Base-by-base conservation (phyloP, 2,329 filamentous ascomycete species). In the Trichoderma koningiopsis region DNA sequence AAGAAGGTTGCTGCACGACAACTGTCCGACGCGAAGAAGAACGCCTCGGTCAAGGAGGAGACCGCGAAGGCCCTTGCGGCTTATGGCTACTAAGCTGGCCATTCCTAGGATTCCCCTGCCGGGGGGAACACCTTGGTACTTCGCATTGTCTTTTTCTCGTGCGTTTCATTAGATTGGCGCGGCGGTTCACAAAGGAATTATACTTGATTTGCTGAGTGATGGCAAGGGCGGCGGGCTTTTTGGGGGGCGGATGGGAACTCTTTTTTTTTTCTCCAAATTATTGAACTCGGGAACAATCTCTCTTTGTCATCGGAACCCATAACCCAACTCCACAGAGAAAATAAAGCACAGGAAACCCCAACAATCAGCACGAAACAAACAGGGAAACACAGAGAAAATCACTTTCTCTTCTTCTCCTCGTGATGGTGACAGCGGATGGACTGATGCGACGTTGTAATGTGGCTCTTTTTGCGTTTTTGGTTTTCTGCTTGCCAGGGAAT, bases 1-100 rank as follows among this genome's bases (percentile, higher is more conserved):
- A 99, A 98, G 96, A 97, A 96, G 93, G 89, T 93, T 77, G 92
- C 92, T 78, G 89, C 91, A 83, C 92, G 92, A 89, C 93, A 96
- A 87, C 86, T 97, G 78, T 87, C 90, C 77, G 92, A 97, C 82
- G 94, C 95, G 79, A 92, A 97, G 91, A 95, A 95, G 91, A 92
- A 87, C 83, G 93, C 94, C 77, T 90, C 89, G 82, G 89, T 95
- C 83, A 91, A 95, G 86, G 86, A 88, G 82, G 94, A 96, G 89
- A 93, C 91, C 83, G 89, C 91, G 85, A 87, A 91, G 87, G 91
- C 96, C 85, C 91, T 98, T 82, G 92, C 92, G 85, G 86, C 90
- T 80, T 93, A 88, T 86, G 95, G 94, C 83, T 97, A 97, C 90
- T 98, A 97, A 83, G 75, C 55, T 75, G 64, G 75, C 74, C 76